Percentiles rank a stretch among this genome's conserved stretches.
Evolutionary conservation across 2,329 filamentous ascomycete genomes (phyloP).

Genomic region (Cladophialophora immunda): DNA sequence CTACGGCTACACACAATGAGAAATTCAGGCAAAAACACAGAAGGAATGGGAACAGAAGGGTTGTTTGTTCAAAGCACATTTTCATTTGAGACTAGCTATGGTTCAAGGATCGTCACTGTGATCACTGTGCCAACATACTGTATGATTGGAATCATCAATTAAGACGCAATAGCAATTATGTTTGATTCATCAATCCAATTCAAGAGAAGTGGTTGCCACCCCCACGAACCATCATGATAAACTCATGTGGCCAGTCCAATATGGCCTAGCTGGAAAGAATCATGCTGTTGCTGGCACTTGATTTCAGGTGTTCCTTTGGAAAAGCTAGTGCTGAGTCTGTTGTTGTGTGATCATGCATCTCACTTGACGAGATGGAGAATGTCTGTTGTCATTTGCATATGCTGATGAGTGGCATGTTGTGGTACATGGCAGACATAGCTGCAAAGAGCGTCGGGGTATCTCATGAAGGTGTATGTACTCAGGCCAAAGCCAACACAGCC

Average conservation of each 20-base stretch:
- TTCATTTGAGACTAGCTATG: slow-evolving; percentile 25
- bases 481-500: slow-evolving; percentile 37
- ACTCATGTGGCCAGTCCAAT: slow-evolving; percentile 27
- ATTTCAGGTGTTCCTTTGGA: slow-evolving; percentile 18
- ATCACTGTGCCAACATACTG: slow-evolving; percentile 23
- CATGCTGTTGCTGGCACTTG: slow-evolving; percentile 14
- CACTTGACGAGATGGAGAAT: slow-evolving; percentile 21
- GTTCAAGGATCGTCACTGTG: slow-evolving; percentile 27
- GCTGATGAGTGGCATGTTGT: slow-evolving; percentile 32
- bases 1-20: neutral
- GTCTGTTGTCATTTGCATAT: slow-evolving; percentile 31
- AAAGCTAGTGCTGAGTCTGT: slow-evolving; percentile 26
- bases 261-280: slow-evolving; percentile 30
- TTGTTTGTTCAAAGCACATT: slow-evolving; percentile 25
- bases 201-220: slow-evolving; percentile 1
- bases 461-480: slow-evolving; percentile 19
- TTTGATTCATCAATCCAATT: slow-evolving; percentile 29
- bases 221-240: slow-evolving; percentile 6
- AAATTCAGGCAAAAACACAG: neutral
- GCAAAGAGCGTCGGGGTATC: slow-evolving; percentile 37
- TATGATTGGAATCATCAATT: slow-evolving; percentile 25
- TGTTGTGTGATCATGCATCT: slow-evolving; percentile 23
- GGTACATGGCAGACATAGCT: slow-evolving; percentile 37
- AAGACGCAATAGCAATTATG: slow-evolving; percentile 29
- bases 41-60: neutral